Evolutionary conservation across 1,284 basidiomycete genomes (phyloP), one percentile per base, ranked within the genome.

Genomic region (Ceratobasidium sp.): DNA sequence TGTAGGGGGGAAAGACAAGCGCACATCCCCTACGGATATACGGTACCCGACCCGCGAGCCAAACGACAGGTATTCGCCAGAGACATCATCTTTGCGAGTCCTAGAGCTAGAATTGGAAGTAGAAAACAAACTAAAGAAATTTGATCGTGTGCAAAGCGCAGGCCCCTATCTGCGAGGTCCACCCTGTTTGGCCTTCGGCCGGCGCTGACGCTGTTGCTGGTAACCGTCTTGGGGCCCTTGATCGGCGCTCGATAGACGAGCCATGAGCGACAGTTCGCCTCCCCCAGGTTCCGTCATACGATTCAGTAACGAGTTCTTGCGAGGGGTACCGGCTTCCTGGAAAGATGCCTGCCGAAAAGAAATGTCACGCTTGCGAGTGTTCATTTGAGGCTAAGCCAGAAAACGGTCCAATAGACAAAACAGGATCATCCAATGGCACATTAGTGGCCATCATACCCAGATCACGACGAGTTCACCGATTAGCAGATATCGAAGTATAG

Each of bases 251-350:
- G 67, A 59, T 10, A 70, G 26, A 21, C 64, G 64, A n/a, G 64
- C 45, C 53, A 50, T 39, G 6, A 70, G 50, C 26, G 67, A 55
- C 14, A 28, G 43, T 16, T 50, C 67, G 14, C 41, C 43, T 21
- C 67, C 53, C 18, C 30, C 45, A 21, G 67, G 67, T 12, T 59
- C 67, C 39, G 67, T 58, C 67, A 70, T 70, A 21, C 67, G 67
- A 39, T 70, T 23, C 14, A 70, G 55, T 30, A 70, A 26, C 53
- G 53, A 58, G 34, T 48, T 45, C 21, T 59, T 70, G 43, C 67
- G 67, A 59, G 67, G 55, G 12, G 67, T 46, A 23, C 21, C 64
- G 39, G 39, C 36, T 6, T 6, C 16, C 23, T 48, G 41, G 23
- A 43, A 70, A 16, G 67, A 34, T n/a, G 64, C 30, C 57, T 34